phyloP scores from a whole-genome alignment of 176 grass and related monocot genomes.

The Saccharum officinarum region DNA sequence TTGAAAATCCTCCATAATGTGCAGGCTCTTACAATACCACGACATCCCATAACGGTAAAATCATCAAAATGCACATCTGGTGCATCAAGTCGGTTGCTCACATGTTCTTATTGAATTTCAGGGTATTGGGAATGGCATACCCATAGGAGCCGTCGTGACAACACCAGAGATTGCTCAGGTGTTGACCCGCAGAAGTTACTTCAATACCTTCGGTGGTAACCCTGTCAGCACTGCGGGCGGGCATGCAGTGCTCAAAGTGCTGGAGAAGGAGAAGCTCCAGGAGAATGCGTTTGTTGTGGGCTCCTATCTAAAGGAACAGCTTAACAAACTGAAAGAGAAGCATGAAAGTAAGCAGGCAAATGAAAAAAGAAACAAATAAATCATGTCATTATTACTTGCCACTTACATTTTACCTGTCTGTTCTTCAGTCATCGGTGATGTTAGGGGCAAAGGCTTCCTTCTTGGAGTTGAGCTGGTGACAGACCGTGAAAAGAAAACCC shows the following conservation, averaged over 20 bases:
- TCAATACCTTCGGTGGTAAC: constrained; percentile 95
- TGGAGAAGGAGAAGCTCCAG: constrained; percentile 95
- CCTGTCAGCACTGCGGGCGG: constrained; percentile 84
- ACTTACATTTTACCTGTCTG: constrained; percentile 1
- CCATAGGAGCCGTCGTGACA: constrained; percentile 92
- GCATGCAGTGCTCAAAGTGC: constrained; percentile 81
- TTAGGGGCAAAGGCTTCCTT: constrained; percentile 88
- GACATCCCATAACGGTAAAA: background rate
- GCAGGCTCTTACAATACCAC: background rate
- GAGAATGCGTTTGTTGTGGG: constrained; percentile 82
- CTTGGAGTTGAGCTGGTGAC: constrained; percentile 92
- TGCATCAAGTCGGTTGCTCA: background rate
- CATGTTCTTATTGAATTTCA: constrained; percentile 21
- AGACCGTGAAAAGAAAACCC: constrained; percentile 76
- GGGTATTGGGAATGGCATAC: constrained; percentile 95
- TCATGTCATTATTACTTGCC: background rate
- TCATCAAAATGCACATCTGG: background rate
- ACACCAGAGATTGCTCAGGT: constrained; percentile 94
- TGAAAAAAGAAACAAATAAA: background rate
- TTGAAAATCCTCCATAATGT: background rate
- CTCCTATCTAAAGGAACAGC: constrained; percentile 77
- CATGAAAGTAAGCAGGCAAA: constrained; percentile 64
- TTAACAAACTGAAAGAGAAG: constrained; percentile 68
- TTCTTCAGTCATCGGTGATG: constrained; percentile 77
- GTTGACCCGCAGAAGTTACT: constrained; percentile 71